A percentile compares a stretch with the other conserved stretches of the same genome.
Conservation (phyloP, 805 yeast genomes). For the Pichia paraexigua region DNA sequence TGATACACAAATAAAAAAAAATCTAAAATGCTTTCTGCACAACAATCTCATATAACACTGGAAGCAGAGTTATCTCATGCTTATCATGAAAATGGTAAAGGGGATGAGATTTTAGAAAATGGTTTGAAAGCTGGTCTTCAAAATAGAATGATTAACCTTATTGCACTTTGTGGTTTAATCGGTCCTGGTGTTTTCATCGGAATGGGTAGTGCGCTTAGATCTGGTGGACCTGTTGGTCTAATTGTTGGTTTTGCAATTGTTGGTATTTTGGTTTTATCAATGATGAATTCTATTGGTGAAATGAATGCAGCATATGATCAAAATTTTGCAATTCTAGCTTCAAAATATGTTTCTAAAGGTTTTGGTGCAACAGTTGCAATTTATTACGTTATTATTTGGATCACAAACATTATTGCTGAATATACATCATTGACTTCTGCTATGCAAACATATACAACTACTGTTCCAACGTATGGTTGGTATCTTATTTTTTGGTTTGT, state of each 20-base stretch:
- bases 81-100: slow-evolving; percentile 11
- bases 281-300: slow-evolving; percentile 52
- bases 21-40: background rate
- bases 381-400: slow-evolving; percentile 48
- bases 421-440: slow-evolving; percentile 47
- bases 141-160: slow-evolving; percentile 17
- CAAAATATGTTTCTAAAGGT: slow-evolving; percentile 44
- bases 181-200: slow-evolving; percentile 52
- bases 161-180: slow-evolving; percentile 39
- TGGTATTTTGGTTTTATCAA: slow-evolving; percentile 43
- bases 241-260: slow-evolving; percentile 42
- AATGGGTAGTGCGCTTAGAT: slow-evolving; percentile 40
- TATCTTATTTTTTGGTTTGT: slow-evolving; percentile 44
- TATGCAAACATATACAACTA: slow-evolving; percentile 41
- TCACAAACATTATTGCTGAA: slow-evolving; percentile 47
- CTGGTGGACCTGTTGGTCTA: slow-evolving; percentile 49
- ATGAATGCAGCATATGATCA: slow-evolving; percentile 46
- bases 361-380: slow-evolving; percentile 51
- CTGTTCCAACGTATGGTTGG: slow-evolving; percentile 49
- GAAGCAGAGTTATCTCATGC: slow-evolving; percentile 10
- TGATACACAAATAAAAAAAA: background rate
- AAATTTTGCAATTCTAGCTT: slow-evolving; percentile 46
- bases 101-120: slow-evolving; percentile 12
- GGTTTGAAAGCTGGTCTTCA: slow-evolving; percentile 18
- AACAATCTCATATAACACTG: slow-evolving; percentile 7